phyloP scores from a whole-genome alignment of 1,284 basidiomycete species.

The Malassezia equina region DNA sequence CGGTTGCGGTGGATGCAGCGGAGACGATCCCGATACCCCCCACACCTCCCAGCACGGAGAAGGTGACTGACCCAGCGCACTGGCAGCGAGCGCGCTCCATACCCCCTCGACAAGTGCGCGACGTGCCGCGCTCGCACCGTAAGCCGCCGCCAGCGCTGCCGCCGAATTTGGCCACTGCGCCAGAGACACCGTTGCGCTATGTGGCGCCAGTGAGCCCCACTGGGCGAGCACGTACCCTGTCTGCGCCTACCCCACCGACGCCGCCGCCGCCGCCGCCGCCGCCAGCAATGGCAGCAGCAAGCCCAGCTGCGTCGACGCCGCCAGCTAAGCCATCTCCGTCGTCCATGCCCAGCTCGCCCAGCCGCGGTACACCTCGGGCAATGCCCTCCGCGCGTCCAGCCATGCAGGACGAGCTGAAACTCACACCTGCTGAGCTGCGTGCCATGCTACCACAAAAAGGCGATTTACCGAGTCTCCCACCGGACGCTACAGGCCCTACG shows the following conservation, averaged over 20 bases:
- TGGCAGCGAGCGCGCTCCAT: not conserved
- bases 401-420: not conserved
- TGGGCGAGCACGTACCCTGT: not conserved
- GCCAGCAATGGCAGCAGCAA: not conserved
- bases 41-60: not conserved
- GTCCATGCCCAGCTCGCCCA: not conserved
- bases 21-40: not conserved
- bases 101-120: not conserved
- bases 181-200: not conserved
- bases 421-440: not conserved
- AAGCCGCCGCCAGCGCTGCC: conserved; percentile 1
- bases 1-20: not conserved
- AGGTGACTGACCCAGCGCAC: not conserved
- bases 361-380: not conserved
- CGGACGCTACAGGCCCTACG: not conserved
- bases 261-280: not conserved
- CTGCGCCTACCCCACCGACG: not conserved
- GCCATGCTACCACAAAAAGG: conserved; percentile 3
- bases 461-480: not conserved
- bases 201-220: not conserved
- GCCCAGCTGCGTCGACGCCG: not conserved
- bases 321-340: too few relatives aligned
- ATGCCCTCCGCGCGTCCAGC: not conserved
- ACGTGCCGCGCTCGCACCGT: not conserved
- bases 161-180: not conserved